Evolutionary conservation across 148 eudicot species (phyloP), one percentile per base, ranked within the genome.

Genomic region (Selenicereus undatus): DNA sequence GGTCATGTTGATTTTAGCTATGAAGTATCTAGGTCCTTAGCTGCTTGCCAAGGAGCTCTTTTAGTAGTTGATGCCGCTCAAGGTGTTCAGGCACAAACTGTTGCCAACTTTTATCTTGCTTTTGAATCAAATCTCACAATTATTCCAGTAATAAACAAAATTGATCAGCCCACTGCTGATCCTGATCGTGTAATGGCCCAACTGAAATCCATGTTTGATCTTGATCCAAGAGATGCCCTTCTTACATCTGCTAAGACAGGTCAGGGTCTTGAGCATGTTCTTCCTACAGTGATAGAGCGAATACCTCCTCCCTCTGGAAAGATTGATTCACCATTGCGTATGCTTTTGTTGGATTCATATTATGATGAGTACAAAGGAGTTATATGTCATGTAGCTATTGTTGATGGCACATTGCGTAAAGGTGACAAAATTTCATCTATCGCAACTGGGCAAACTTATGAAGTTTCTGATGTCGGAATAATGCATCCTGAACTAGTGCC

Each of bases 51-150:
- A 80, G 99, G 99, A 77, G 99, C 90, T 71, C 98, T 96, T 78
- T 86, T 96, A 80, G 98, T 93, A 69, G 98, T 96, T 79, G 99
- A 96, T 83, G 99, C 99, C 75, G 99, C 99, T 81, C 99, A 96
- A 89, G 99, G 99, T 51, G 98, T 96, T 56, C 99, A 96, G 81
- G 99, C 99, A 24, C 99, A 96, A 81, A 96, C 99, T n/a, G 99
- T 96, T 74, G 99, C 99, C 39, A 96, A 96, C 82, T 96, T 96
- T 84, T 96, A 93, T 85, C 93, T 96, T 70, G 99, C 99, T 29
- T 93, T 96, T 81, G 99, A 96, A 86, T 90, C 97, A 35, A 92
- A 91, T 80, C 86, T 96, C 75, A 43, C 93, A 64, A 89, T 96
- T 52, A 86, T 96, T 78, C 99, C 99, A 3, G 97, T 96, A 81